Conservation (phyloP, 345 rosid species). For the Salix caprea region DNA sequence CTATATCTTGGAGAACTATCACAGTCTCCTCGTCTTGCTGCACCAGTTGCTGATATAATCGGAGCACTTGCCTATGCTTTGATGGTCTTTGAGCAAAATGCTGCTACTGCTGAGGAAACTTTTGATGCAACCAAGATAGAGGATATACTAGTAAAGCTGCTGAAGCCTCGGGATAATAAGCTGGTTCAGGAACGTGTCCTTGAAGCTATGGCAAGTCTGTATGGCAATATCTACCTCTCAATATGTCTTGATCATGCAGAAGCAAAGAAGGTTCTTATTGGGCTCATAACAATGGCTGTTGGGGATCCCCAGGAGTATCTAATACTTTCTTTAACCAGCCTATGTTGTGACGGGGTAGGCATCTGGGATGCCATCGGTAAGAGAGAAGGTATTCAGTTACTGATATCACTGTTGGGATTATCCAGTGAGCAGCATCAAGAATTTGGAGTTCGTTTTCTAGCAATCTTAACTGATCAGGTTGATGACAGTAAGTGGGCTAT, state of each 20-base stretch:
- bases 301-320: conserved; percentile 62
- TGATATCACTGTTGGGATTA: conserved; percentile 76
- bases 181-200: conserved; percentile 74
- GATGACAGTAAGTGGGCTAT: conserved; percentile 97
- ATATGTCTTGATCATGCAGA: conserved; percentile 57
- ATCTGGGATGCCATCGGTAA: conserved; percentile 80
- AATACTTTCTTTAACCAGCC: conserved; percentile 51
- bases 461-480: conserved; percentile 64
- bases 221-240: conserved; percentile 59
- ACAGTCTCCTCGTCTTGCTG: conserved; percentile 62
- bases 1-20: conserved; percentile 63
- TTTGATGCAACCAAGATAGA: conserved; percentile 60
- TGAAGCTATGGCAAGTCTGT: conserved; percentile 91
- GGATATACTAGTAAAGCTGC: conserved; percentile 46
- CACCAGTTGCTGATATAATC: conserved; percentile 69
- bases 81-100: conserved; percentile 53
- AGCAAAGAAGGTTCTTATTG: conserved; percentile 74
- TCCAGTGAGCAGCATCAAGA: conserved; percentile 91
- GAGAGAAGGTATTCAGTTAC: conserved; percentile 79
- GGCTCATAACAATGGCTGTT: conserved; percentile 68
- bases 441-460: conserved; percentile 65
- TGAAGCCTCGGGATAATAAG: conserved; percentile 64
- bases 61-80: conserved; percentile 86
- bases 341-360: conserved; percentile 48
- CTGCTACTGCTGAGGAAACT: conserved; percentile 44